Base-by-base conservation (phyloP, 257 asterid genomes). In the Ligustrum vulgare region DNA sequence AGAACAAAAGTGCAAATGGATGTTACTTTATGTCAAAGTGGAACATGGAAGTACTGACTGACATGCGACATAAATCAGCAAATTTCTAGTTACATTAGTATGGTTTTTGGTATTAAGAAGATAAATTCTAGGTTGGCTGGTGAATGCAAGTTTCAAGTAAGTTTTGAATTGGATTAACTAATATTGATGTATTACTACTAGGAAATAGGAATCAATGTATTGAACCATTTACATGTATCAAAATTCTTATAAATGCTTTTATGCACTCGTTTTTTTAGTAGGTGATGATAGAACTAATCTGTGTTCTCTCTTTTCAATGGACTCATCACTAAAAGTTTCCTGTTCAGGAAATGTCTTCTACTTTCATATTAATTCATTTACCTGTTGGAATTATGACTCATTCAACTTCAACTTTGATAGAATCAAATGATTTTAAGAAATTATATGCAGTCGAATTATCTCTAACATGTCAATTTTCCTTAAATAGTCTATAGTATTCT, bases 1-100 rank as follows among this genome's bases (percentile, higher is more conserved):
- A 93, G 37, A 91, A 67, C 73, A 81, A 88, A 69, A 28, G 76
- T 84, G 79, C 78, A 78, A 89, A 68, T 79, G 78, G 82, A 73
- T 83, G 60, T 71, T 58, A 74, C 80, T 87, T 85, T 86, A 70
- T 74, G 87, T 77, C 82, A 75, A 76, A 87, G 91, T 80, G 78
- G 65, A 86, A 71, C 78, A 51, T 78, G 91, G 90, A 84, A 54
- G 79, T 82, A 80, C 77, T 78, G 63, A 70, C 72, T 73, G 78
- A 71, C 74, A 80, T 89, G 93, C 96, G 25, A 87, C 89, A 88
- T n/a, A 69, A 43, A 41, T 74, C 51, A 22, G 37, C 64, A 36
- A 23, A 63, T 80, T 70, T 77, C 76, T 75, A 70, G 60, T 63
- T 62, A 25, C 78, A 70, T 66, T 72, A 28, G 65, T 72, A 39